Evolutionary conservation across 129 eudicot species (phyloP).

Genomic region (Saussurea involucrata): DNA sequence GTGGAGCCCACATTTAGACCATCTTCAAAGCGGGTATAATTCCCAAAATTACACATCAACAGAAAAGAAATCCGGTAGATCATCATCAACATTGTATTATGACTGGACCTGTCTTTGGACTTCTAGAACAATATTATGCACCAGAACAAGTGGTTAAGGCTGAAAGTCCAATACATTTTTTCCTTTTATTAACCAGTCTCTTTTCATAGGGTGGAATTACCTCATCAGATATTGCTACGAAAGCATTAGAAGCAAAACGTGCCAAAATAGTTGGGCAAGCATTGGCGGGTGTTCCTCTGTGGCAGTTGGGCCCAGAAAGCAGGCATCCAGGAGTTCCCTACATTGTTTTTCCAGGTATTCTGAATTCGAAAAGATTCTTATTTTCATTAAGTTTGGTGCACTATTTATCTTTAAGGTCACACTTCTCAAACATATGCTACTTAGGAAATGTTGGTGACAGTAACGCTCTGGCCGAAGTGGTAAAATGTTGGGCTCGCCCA

Average conservation of each 20-base stretch:
- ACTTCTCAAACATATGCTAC: slow-evolving; percentile 2
- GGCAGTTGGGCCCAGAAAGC: slow-evolving; percentile 96
- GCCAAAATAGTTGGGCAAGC: slow-evolving; percentile 96
- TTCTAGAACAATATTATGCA: background rate
- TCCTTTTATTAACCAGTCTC: background rate
- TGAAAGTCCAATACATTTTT: background rate
- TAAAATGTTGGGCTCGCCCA: slow-evolving; percentile 76
- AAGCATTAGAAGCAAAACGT: slow-evolving; percentile 86
- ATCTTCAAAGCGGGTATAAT: too few species aligned
- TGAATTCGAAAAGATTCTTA: background rate
- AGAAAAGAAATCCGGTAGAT: too few species aligned
- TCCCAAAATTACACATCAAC: too few species aligned
- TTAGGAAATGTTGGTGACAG: slow-evolving; percentile 92
- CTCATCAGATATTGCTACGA: slow-evolving; percentile 96
- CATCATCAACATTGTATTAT: background rate
- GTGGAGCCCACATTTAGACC: too few species aligned
- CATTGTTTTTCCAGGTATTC: slow-evolving; percentile 89
- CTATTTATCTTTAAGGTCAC: slow-evolving; percentile 2
- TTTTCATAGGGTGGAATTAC: slow-evolving; percentile 91
- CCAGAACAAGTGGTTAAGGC: background rate
- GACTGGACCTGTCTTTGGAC: background rate
- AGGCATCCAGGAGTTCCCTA: slow-evolving; percentile 94
- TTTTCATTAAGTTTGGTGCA: background rate
- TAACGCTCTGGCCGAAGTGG: slow-evolving; percentile 86
- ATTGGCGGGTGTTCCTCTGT: slow-evolving; percentile 90